Evolutionary conservation across 768 basidiomycete genomes (phyloP).

Genomic region (Amyloporia xantha): DNA sequence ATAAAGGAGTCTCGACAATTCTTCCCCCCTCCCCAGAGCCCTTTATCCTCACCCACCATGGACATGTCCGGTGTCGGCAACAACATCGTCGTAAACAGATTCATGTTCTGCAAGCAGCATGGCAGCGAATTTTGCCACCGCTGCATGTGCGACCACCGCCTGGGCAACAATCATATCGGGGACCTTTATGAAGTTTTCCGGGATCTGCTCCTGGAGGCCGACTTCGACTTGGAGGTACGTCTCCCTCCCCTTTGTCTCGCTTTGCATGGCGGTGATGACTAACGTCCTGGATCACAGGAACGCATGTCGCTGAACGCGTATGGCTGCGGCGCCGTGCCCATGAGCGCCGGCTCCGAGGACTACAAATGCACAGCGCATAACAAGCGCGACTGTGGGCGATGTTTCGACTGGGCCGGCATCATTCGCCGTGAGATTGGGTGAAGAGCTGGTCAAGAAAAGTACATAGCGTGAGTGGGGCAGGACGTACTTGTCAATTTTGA

Average conservation of each 20-base stretch:
- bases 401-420: conserved; percentile 7
- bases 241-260: neutral
- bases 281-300: neutral
- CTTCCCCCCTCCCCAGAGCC: too few species aligned
- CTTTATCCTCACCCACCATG: neutral
- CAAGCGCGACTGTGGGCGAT: neutral
- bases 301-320: conserved; percentile 4
- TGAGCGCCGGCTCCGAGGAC: neutral
- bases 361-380: conserved; percentile 5
- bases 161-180: neutral
- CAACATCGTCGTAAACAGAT: conserved; percentile 2
- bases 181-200: neutral
- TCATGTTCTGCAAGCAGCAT: conserved; percentile 5
- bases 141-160: conserved; percentile 3
- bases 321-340: neutral
- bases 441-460: too few species aligned
- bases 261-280: neutral
- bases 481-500: too few species aligned
- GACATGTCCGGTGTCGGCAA: neutral
- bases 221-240: conserved; percentile 4
- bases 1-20: too few species aligned
- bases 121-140: neutral
- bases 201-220: neutral
- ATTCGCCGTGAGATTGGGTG: neutral
- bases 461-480: too few species aligned